These are phyloP conservation scores for Patellifolia procumbens DNA, from an alignment of 179 eudicot genomes.

Conservation along the genomic window DNA sequence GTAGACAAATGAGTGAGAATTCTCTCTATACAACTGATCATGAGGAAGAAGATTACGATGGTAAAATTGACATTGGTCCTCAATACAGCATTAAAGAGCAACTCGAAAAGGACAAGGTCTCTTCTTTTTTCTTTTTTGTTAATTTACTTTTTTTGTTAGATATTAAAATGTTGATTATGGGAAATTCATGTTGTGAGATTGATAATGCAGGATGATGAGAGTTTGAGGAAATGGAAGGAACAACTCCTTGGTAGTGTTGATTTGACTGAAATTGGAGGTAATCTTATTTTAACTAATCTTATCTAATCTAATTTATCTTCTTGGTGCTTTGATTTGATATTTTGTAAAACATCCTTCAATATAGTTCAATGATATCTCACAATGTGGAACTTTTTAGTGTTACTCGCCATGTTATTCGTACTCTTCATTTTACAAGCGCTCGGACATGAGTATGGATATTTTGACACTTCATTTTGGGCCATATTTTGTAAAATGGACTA, in stretches of 20 bases:
- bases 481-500: too few relatives aligned
- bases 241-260: constrained; percentile 73
- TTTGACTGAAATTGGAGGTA: constrained; percentile 60
- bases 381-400: neutral
- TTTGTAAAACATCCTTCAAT: neutral
- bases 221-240: constrained; percentile 77
- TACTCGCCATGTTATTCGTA: neutral
- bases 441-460: too few relatives aligned
- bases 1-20: constrained; percentile 41
- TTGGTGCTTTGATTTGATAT: neutral
- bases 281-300: neutral
- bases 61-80: constrained; percentile 61
- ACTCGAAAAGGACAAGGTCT: constrained; percentile 81
- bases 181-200: neutral
- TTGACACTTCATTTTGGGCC: too few relatives aligned
- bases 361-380: constrained; percentile 10
- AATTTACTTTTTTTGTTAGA: neutral
- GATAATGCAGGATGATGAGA: constrained; percentile 67
- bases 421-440: too few relatives aligned
- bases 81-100: constrained; percentile 63
- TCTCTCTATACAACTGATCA: constrained; percentile 36
- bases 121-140: neutral
- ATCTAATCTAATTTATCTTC: neutral
- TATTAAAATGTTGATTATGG: neutral
- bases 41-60: constrained; percentile 58